Conservation (phyloP, 2,329 filamentous ascomycete genomes). For the Alternaria sp. region DNA sequence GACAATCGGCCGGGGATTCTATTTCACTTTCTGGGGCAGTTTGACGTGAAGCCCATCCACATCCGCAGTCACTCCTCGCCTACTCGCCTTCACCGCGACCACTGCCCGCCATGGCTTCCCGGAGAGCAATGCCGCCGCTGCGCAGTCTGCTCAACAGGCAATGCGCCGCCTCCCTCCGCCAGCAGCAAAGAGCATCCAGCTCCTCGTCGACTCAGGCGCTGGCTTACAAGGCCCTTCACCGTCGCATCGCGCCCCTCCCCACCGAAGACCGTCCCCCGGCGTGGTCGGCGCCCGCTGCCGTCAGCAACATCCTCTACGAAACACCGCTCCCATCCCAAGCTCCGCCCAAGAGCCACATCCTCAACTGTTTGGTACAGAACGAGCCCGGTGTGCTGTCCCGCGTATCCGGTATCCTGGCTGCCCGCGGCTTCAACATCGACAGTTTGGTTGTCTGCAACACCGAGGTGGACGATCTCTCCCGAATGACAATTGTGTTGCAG, state of each 20-base stretch:
- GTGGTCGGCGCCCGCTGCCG: slow-evolving; percentile 88
- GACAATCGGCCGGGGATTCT: slow-evolving; percentile 13
- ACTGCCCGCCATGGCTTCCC: slow-evolving; percentile 49
- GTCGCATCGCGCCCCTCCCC: slow-evolving; percentile 84
- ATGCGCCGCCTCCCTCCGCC: slow-evolving; percentile 32
- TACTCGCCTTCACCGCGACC: slow-evolving; percentile 23
- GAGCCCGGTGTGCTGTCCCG: slow-evolving; percentile 97
- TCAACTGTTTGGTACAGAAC: slow-evolving; percentile 99
- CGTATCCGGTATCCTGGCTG: slow-evolving; percentile 93
- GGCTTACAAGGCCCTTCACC: slow-evolving; percentile 95
- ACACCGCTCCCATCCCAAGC: slow-evolving; percentile 82
- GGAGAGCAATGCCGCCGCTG: slow-evolving; percentile 50
- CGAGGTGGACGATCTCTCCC: slow-evolving; percentile 93
- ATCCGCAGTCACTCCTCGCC: slow-evolving; percentile 15
- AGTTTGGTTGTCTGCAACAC: slow-evolving; percentile 97
- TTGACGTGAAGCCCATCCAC: slow-evolving; percentile 2
- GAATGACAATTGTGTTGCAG: slow-evolving; percentile 98
- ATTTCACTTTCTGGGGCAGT: slow-evolving; percentile 16
- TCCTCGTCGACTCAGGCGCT: slow-evolving; percentile 86
- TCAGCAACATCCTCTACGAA: slow-evolving; percentile 99
- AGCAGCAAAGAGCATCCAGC: slow-evolving; percentile 48
- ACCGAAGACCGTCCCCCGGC: slow-evolving; percentile 76
- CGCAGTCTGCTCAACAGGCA: slow-evolving; percentile 40
- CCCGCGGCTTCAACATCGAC: slow-evolving; percentile 98
- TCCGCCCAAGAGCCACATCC: slow-evolving; percentile 90